Evolutionary conservation across 306 rosid genomes (phyloP).

Genomic region (Lagenaria siceraria): DNA sequence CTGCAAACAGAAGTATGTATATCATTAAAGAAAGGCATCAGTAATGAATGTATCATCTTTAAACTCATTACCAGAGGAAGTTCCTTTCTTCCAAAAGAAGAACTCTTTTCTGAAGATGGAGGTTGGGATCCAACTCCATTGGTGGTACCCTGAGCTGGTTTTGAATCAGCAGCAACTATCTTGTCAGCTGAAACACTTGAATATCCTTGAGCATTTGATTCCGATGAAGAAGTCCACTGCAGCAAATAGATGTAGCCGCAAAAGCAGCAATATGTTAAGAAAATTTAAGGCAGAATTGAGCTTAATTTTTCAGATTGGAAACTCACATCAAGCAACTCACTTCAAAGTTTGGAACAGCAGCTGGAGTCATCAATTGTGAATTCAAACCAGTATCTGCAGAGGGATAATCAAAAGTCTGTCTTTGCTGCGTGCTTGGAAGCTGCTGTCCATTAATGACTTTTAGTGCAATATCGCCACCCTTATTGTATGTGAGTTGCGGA

Average conservation of each 20-base stretch:
- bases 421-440: conserved; percentile 18
- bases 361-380: conserved; percentile 16
- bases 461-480: background rate
- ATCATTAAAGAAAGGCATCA: background rate
- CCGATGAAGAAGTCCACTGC: conserved; percentile 17
- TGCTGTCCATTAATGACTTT: conserved; percentile 15
- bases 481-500: conserved; percentile 11
- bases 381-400: conserved; percentile 3
- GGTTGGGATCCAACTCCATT: conserved; percentile 19
- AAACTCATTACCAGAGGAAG: conserved; percentile 51
- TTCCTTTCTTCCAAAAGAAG: conserved; percentile 39
- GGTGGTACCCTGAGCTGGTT: conserved; percentile 23
- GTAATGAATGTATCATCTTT: conserved; percentile 3
- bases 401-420: conserved; percentile 15
- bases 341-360: conserved; percentile 21
- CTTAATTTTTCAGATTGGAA: background rate
- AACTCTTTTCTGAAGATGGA: conserved; percentile 19
- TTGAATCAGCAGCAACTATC: conserved; percentile 22
- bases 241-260: conserved; percentile 11
- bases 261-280: background rate
- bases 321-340: conserved; percentile 24
- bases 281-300: conserved; percentile 2
- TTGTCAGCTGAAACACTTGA: conserved; percentile 16
- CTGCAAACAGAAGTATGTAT: conserved; percentile 29
- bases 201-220: conserved; percentile 18